Conservation (phyloP, 1,139 yeast genomes). For the Candida smagusa region DNA sequence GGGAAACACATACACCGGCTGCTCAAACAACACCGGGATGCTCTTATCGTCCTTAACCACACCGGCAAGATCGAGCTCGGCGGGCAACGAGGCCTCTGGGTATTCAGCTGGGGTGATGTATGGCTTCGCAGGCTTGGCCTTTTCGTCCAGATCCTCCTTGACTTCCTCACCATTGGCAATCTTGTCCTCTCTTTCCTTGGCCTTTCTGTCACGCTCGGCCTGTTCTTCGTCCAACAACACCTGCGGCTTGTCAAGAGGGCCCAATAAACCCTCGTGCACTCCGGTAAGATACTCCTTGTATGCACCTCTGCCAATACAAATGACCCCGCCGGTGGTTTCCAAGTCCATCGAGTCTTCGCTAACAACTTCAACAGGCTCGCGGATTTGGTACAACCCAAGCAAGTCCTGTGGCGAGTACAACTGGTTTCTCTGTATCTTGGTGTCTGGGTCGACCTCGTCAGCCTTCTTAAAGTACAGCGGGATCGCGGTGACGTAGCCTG, state of each 20-base stretch:
- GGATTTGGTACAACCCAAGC: slow-evolving; percentile 52
- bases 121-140: slow-evolving; percentile 57
- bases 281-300: slow-evolving; percentile 90
- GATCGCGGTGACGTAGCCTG: slow-evolving; percentile 8
- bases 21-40: slow-evolving; percentile 63
- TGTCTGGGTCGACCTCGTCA: slow-evolving; percentile 19
- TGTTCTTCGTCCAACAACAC: slow-evolving; percentile 28
- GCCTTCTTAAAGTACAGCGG: slow-evolving; percentile 1
- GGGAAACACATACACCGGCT: slow-evolving; percentile 71
- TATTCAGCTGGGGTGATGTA: slow-evolving; percentile 61
- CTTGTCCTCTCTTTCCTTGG: slow-evolving; percentile 13
- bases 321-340: slow-evolving; percentile 71
- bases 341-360: slow-evolving; percentile 50
- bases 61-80: slow-evolving; percentile 46
- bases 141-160: slow-evolving; percentile 24
- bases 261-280: slow-evolving; percentile 89
- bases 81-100: slow-evolving; percentile 51
- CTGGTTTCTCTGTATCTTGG: slow-evolving; percentile 27
- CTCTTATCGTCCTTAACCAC: slow-evolving; percentile 30
- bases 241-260: slow-evolving; percentile 75
- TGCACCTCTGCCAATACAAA: slow-evolving; percentile 94
- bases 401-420: slow-evolving; percentile 53
- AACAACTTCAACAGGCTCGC: slow-evolving; percentile 30
- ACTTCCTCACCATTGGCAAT: slow-evolving; percentile 14
- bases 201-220: slow-evolving; percentile 17